phyloP scores from a whole-genome alignment of 2,329 filamentous ascomycete genomes.

The Bimuria novae-zelandiae region DNA sequence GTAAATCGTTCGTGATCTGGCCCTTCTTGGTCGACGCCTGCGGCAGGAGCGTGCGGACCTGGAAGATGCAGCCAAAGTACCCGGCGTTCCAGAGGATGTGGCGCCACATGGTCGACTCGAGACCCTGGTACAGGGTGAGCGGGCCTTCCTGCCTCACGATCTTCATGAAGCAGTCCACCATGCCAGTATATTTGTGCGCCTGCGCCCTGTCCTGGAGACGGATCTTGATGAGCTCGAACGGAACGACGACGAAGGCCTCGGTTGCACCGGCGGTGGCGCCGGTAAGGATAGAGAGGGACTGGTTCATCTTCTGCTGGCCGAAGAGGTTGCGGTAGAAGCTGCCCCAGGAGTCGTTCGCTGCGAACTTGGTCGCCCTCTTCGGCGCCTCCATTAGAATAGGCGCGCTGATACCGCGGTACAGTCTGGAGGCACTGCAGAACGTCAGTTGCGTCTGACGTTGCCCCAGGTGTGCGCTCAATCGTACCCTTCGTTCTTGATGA shows the following conservation, averaged over 20 bases:
- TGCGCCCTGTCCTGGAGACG: constrained; percentile 94
- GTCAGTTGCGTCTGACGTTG: constrained; percentile 18
- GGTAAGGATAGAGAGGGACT: constrained; percentile 87
- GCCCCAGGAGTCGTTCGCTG: constrained; percentile 98
- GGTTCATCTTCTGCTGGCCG: constrained; percentile 83
- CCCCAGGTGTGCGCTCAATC: constrained; percentile 23
- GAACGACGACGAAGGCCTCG: constrained; percentile 94
- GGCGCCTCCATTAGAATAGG: constrained; percentile 98
- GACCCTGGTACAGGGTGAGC: constrained; percentile 91
- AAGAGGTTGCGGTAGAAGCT: constrained; percentile 89
- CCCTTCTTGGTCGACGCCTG: constrained; percentile 77
- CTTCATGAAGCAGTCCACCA: constrained; percentile 79
- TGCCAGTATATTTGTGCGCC: constrained; percentile 82
- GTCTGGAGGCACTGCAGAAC: constrained; percentile 70
- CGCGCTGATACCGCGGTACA: constrained; percentile 94
- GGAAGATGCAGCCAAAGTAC: constrained; percentile 98
- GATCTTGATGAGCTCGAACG: constrained; percentile 98
- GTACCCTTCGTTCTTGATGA: constrained; percentile 93
- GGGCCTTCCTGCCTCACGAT: constrained; percentile 82
- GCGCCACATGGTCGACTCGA: constrained; percentile 96
- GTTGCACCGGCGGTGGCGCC: constrained; percentile 94
- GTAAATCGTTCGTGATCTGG: constrained; percentile 84
- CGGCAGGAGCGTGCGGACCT: constrained; percentile 84
- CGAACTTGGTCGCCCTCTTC: constrained; percentile 98
- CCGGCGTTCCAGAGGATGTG: constrained; percentile 93